Conservation (phyloP, 176 grass and related monocot genomes). For the Carex littledalei region DNA sequence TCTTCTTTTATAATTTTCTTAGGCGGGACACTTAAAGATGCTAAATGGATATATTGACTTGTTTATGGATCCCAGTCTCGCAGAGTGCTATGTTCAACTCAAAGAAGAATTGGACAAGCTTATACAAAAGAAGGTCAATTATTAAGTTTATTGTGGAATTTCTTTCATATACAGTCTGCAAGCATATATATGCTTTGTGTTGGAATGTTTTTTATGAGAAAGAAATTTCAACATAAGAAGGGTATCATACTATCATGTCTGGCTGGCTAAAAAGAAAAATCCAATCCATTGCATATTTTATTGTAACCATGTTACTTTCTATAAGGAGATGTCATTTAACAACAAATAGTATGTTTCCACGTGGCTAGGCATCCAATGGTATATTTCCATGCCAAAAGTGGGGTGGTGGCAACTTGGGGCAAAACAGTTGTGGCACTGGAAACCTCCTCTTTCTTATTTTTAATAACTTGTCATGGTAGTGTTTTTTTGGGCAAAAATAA, state of each 20-base stretch:
- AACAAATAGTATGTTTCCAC: background rate
- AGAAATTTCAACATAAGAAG: no score
- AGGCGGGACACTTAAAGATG: constrained; percentile 96
- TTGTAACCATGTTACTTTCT: background rate
- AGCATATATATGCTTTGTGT: background rate
- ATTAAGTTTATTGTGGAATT: background rate
- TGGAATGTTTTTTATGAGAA: background rate
- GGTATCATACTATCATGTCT: background rate
- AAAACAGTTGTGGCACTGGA: background rate
- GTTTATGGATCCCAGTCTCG: constrained; percentile 91
- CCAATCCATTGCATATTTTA: background rate
- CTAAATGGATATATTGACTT: constrained; percentile 92
- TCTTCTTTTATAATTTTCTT: constrained; percentile 12
- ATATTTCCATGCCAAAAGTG: background rate
- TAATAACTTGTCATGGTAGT: background rate
- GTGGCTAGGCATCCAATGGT: background rate
- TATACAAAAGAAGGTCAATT: constrained; percentile 69
- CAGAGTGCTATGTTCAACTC: constrained; percentile 81
- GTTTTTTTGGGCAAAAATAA: background rate
- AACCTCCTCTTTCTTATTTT: background rate
- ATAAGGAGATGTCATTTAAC: background rate
- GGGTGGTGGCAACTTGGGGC: background rate
- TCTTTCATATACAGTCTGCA: background rate
- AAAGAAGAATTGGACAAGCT: constrained; percentile 92
- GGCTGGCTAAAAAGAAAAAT: background rate